phyloP scores from a whole-genome alignment of 495 filamentous ascomycete species.

The Staphylotrichum tortipilum region DNA sequence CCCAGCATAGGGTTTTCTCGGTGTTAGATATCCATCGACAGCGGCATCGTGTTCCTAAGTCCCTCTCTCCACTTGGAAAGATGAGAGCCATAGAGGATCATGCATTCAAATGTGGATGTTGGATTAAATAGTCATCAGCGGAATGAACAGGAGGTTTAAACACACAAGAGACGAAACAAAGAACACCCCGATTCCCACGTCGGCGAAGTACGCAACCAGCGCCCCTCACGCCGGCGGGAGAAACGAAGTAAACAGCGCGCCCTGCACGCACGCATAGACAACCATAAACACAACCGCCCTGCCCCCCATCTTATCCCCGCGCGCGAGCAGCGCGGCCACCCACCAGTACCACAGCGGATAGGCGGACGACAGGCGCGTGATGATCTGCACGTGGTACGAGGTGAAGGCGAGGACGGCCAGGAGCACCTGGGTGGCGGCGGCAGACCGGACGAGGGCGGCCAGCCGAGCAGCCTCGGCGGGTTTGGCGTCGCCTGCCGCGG shows the following conservation, averaged over 20 bases:
- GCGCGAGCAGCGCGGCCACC: slow-evolving; percentile 40
- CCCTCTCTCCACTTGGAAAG: too few species aligned
- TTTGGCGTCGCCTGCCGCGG: too few species aligned
- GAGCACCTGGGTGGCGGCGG: slow-evolving; percentile 65
- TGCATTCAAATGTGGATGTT: too few species aligned
- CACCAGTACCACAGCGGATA: slow-evolving; percentile 90
- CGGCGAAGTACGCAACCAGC: too few species aligned
- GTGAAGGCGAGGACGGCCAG: slow-evolving; percentile 63
- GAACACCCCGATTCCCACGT: too few species aligned
- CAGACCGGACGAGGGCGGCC: slow-evolving; percentile 34
- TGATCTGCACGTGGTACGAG: slow-evolving; percentile 86
- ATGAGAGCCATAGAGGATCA: too few species aligned
- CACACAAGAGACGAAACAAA: too few species aligned
- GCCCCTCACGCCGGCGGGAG: slow-evolving; percentile 67
- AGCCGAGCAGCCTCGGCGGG: slow-evolving; percentile 15
- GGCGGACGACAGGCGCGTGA: slow-evolving; percentile 78
- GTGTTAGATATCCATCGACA: too few species aligned
- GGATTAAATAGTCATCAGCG: too few species aligned
- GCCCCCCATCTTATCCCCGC: slow-evolving; percentile 20
- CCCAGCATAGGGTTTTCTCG: too few species aligned
- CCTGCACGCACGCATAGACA: slow-evolving; percentile 74
- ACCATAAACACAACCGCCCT: slow-evolving; percentile 52
- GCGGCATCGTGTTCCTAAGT: too few species aligned
- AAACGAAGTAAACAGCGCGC: slow-evolving; percentile 79
- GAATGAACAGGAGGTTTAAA: too few species aligned